Percentiles rank a stretch among this genome's conserved stretches.
These are phyloP conservation scores for Ascocoryne sarcoides DNA, from an alignment of 2,329 filamentous ascomycete species.

Conservation along the genomic window DNA sequence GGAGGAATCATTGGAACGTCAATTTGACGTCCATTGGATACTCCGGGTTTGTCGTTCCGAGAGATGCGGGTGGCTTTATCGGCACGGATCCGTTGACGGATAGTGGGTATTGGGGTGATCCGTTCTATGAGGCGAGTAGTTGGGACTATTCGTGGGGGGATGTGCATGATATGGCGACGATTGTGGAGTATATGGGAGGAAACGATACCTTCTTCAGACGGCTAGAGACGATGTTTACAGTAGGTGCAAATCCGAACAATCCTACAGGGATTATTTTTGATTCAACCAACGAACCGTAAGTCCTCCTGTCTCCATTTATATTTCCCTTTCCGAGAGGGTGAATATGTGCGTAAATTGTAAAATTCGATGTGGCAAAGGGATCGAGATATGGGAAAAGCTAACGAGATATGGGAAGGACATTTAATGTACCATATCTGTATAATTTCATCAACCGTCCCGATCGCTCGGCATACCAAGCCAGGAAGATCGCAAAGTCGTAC, in stretches of 20 bases:
- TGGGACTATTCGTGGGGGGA: slow-evolving; percentile 46
- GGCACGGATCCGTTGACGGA: slow-evolving; percentile 36
- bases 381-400: neutral
- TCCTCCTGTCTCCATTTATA: too few species aligned
- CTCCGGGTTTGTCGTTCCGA: slow-evolving; percentile 57
- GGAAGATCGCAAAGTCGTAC: slow-evolving; percentile 51
- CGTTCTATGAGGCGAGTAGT: slow-evolving; percentile 41
- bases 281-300: slow-evolving; percentile 29
- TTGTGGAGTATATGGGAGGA: slow-evolving; percentile 41
- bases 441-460: slow-evolving; percentile 57
- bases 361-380: too few species aligned
- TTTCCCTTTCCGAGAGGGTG: too few species aligned
- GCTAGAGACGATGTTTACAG: slow-evolving; percentile 42
- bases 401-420: slow-evolving; percentile 30
- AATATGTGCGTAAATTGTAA: too few species aligned
- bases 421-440: slow-evolving; percentile 60
- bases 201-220: slow-evolving; percentile 38
- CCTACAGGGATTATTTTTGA: slow-evolving; percentile 52
- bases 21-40: slow-evolving; percentile 49
- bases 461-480: slow-evolving; percentile 48
- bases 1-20: slow-evolving; percentile 64
- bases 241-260: slow-evolving; percentile 35
- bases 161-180: slow-evolving; percentile 42
- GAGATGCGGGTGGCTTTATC: slow-evolving; percentile 39
- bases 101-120: slow-evolving; percentile 44